Conservation (phyloP, 192 early-diverging fungal species). For the Gryganskiella cystojenkinii region DNA sequence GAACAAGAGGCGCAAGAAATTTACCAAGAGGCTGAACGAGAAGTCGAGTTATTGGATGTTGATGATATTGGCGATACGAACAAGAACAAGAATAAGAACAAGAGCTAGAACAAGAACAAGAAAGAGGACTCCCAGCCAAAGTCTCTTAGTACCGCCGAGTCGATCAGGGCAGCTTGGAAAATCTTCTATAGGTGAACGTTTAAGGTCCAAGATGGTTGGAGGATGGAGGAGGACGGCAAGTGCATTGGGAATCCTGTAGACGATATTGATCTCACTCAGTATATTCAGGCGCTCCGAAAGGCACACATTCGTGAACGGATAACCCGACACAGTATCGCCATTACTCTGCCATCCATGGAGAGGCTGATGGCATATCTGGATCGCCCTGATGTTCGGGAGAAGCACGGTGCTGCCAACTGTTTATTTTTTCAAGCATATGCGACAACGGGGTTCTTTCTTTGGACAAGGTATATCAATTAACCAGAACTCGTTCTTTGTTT, state of each 20-base stretch:
- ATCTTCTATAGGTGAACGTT: neutral
- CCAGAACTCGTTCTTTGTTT: neutral
- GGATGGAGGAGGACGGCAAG: neutral
- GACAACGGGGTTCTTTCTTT: neutral
- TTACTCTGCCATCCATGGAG: neutral
- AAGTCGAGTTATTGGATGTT: no score
- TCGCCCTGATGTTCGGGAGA: neutral
- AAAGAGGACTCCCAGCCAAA: neutral
- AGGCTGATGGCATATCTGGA: constrained; percentile 6
- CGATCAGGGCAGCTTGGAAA: constrained; percentile 3
- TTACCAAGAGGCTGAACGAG: neutral
- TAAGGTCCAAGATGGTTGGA: constrained; percentile 2
- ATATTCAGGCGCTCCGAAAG: constrained; percentile 9
- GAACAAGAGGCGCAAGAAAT: neutral
- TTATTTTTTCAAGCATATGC: constrained; percentile 6
- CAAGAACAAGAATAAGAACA: neutral
- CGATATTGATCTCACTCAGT: constrained; percentile 1
- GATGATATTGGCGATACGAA: neutral
- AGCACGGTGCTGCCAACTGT: constrained; percentile 1
- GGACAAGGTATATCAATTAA: neutral
- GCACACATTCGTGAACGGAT: neutral
- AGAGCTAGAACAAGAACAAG: constrained; percentile 2
- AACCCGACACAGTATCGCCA: constrained; percentile 3
- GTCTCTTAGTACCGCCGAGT: neutral
- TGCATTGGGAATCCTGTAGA: constrained; percentile 7